A percentile compares a stretch with the other conserved stretches of the same genome.
phyloP scores from a whole-genome alignment of 2,329 filamentous ascomycete species.

The Penicillium sp. region DNA sequence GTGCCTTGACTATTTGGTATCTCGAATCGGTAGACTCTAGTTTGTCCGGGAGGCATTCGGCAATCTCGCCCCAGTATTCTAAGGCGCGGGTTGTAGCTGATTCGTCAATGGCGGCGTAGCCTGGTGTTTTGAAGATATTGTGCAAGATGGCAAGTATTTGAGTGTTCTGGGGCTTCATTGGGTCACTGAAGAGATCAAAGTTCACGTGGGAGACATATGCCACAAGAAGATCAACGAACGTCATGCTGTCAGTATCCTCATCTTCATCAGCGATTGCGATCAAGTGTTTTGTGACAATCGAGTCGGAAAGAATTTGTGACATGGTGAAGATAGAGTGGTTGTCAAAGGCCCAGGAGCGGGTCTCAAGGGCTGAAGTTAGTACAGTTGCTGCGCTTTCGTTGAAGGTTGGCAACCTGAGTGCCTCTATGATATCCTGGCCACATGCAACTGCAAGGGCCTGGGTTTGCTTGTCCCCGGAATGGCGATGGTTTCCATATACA shows the following conservation, averaged over 20 bases:
- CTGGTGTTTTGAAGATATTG: conserved; percentile 41
- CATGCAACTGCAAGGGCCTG: conserved; percentile 29
- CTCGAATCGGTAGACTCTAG: conserved; percentile 28
- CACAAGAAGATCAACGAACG: conserved; percentile 42
- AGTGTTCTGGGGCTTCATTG: conserved; percentile 32
- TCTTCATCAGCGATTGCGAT: conserved; percentile 35
- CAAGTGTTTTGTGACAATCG: conserved; percentile 33
- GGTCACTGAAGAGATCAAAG: conserved; percentile 32
- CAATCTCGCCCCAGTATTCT: conserved; percentile 46
- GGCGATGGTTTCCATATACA: conserved; percentile 27
- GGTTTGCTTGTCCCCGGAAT: conserved; percentile 10
- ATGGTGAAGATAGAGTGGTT: conserved; percentile 24
- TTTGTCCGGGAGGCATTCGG: conserved; percentile 39
- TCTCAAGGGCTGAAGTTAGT: conserved; percentile 23
- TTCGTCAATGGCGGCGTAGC: conserved; percentile 44
- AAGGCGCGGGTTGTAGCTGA: conserved; percentile 36
- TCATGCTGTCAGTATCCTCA: conserved; percentile 40
- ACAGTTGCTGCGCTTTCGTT: conserved; percentile 22
- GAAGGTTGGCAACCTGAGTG: conserved; percentile 14
- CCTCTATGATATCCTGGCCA: conserved; percentile 37
- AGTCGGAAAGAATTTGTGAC: conserved; percentile 35
- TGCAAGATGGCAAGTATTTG: conserved; percentile 39
- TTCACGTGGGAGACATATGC: conserved; percentile 36
- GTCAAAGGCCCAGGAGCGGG: conserved; percentile 21
- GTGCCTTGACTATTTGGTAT: conserved; percentile 35